phyloP scores from a whole-genome alignment of 2,329 filamentous ascomycete species.

The Zasmidium angulare region DNA sequence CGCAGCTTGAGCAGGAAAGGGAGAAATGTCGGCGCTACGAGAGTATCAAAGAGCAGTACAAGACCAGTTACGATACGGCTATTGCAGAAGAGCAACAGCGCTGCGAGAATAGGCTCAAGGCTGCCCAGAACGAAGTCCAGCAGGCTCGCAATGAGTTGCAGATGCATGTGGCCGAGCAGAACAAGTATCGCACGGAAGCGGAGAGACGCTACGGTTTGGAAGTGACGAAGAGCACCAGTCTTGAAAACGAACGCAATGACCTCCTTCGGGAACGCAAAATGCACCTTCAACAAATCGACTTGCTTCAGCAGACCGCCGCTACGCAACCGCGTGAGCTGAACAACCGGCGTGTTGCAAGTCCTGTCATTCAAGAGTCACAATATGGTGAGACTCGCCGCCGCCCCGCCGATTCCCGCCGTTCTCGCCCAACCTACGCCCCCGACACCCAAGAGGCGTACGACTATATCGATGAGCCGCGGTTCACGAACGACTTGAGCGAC shows the following conservation, averaged over 20 bases:
- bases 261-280: not conserved
- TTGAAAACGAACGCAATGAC: no score
- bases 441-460: conserved; percentile 1
- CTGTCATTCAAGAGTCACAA: conserved; percentile 20
- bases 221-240: no score
- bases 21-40: not conserved
- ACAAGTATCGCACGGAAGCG: not conserved
- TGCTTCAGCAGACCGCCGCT: not conserved
- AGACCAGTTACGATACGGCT: not conserved
- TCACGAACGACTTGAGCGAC: not conserved
- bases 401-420: not conserved
- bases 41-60: not conserved
- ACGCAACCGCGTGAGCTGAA: not conserved
- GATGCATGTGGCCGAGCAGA: not conserved
- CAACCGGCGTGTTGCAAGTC: not conserved
- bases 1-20: conserved; percentile 5
- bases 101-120: not conserved
- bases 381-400: not conserved
- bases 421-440: not conserved
- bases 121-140: not conserved
- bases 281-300: not conserved
- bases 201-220: not conserved
- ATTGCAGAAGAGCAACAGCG: conserved; percentile 1
- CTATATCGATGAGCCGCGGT: not conserved
- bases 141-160: not conserved